Percentiles rank a stretch among this genome's conserved stretches.
These are phyloP conservation scores for Coleophoma cylindrospora DNA, from an alignment of 2,329 filamentous ascomycete genomes.

Conservation along the genomic window DNA sequence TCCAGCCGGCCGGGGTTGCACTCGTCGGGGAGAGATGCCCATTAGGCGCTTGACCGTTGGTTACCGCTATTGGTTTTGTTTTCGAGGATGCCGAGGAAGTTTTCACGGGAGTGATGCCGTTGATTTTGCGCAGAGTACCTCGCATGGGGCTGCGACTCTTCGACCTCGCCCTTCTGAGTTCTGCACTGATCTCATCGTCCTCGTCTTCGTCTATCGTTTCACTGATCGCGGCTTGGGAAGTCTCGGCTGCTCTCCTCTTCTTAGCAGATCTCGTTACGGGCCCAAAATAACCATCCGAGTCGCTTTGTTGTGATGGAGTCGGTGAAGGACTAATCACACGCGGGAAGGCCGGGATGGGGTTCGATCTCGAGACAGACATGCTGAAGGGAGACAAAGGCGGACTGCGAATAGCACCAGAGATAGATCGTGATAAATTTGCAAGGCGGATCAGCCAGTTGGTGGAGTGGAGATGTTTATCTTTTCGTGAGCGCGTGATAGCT, in stretches of 20 bases:
- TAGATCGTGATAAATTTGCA: conserved; percentile 40
- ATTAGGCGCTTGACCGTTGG: conserved; percentile 42
- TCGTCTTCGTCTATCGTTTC: conserved; percentile 42
- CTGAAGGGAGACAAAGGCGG: conserved; percentile 57
- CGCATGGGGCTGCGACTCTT: conserved; percentile 29
- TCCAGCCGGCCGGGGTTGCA: conserved; percentile 55
- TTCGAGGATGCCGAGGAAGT: conserved; percentile 34
- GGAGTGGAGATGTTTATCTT: conserved; percentile 45
- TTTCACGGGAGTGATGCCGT: conserved; percentile 47
- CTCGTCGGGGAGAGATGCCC: conserved; percentile 65
- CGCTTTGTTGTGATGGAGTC: conserved; percentile 55
- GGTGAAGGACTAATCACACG: conserved; percentile 89
- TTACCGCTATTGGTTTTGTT: conserved; percentile 17
- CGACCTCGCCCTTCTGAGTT: conserved; percentile 24
- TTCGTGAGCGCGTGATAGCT: conserved; percentile 37
- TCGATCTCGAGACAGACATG: conserved; percentile 23
- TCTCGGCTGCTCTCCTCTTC: conserved; percentile 46
- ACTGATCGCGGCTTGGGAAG: conserved; percentile 48
- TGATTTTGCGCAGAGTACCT: conserved; percentile 36
- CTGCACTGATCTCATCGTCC: conserved; percentile 15
- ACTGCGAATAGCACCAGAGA: conserved; percentile 51
- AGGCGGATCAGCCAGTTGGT: conserved; percentile 42
- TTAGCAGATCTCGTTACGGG: conserved; percentile 74
- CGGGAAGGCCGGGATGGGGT: conserved; percentile 69
- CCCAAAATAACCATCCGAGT: conserved; percentile 61